These are phyloP conservation scores for Micractinium sp. DNA, from an alignment of 139 green algal genomes.

Conservation along the genomic window DNA sequence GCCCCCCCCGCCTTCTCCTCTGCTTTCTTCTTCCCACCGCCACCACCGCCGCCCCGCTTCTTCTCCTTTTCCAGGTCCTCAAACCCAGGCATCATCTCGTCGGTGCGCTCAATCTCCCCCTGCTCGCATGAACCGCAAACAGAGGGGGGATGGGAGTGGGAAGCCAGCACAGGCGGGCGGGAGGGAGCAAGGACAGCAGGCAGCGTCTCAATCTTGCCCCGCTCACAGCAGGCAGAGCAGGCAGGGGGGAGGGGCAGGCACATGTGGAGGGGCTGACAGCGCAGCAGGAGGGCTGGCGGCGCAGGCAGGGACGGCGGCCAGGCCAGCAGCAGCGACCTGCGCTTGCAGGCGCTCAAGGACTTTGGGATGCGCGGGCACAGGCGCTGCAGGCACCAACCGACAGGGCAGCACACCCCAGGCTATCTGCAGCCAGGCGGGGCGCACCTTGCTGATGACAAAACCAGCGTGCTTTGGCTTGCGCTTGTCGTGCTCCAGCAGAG, in stretches of 20 bases:
- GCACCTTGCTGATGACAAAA: constrained; percentile 57
- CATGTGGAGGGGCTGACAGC: no score
- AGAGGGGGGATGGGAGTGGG: not conserved
- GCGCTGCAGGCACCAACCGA: no score
- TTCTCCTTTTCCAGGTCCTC: constrained; percentile 15
- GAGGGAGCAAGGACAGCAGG: not conserved
- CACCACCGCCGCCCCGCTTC: not conserved
- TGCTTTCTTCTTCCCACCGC: constrained; percentile 8
- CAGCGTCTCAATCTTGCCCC: not conserved
- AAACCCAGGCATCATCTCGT: constrained; percentile 31
- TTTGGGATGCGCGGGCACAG: no score
- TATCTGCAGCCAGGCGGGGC: not conserved
- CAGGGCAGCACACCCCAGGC: not conserved
- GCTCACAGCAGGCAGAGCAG: not conserved
- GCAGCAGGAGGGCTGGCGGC: no score
- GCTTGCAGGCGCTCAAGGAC: no score
- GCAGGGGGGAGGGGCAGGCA: no score
- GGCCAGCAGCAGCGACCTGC: no score
- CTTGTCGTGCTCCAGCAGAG: constrained; percentile 37
- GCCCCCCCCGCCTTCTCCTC: not conserved
- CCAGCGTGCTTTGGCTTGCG: constrained; percentile 51
- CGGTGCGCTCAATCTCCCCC: constrained; percentile 47
- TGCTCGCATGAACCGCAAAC: not conserved
- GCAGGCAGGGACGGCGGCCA: no score
- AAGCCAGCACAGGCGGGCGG: not conserved